Percentiles rank a stretch among this genome's conserved stretches.
These are phyloP conservation scores for Albifimbria verrucaria DNA, from an alignment of 2,329 filamentous ascomycete genomes.

Conservation along the genomic window DNA sequence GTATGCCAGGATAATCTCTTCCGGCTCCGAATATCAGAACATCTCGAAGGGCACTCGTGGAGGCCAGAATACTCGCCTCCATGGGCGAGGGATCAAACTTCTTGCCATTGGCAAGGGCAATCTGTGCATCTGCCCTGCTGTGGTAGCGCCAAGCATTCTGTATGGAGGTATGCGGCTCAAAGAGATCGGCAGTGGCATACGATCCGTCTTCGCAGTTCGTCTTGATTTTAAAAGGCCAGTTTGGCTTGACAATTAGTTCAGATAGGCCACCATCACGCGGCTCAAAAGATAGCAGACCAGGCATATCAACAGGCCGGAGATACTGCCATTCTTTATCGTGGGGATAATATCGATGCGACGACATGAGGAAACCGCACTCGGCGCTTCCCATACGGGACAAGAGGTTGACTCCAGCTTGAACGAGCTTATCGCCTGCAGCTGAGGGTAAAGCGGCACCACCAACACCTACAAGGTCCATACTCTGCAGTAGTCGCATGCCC, in stretches of 20 bases:
- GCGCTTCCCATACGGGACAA: conserved; percentile 63
- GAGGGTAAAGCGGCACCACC: conserved; percentile 57
- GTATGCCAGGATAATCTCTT: conserved; percentile 49
- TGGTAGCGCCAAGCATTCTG: conserved; percentile 59
- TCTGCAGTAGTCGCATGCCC: conserved; percentile 39
- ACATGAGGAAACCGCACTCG: conserved; percentile 64
- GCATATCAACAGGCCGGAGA: conserved; percentile 38
- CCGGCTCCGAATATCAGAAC: conserved; percentile 61
- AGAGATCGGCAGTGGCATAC: conserved; percentile 62
- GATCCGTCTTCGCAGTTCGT: conserved; percentile 56
- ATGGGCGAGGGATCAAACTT: conserved; percentile 65
- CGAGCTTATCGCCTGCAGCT: conserved; percentile 50
- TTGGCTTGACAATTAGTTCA: conserved; percentile 51
- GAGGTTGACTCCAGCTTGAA: conserved; percentile 48
- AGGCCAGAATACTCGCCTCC: conserved; percentile 51
- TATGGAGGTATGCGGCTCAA: conserved; percentile 50
- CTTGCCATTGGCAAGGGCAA: conserved; percentile 63
- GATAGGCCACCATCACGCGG: conserved; percentile 35
- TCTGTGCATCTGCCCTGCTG: conserved; percentile 57
- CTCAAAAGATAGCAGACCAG: conserved; percentile 41
- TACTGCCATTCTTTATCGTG: conserved; percentile 60
- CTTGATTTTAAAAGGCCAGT: conserved; percentile 60
- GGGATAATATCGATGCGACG: conserved; percentile 54
- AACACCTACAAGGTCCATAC: conserved; percentile 60
- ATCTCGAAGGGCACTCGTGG: conserved; percentile 42